Evolutionary conservation across 495 filamentous ascomycete species (phyloP), one percentile per base, ranked within the genome.

Genomic region (Bombardia bombarda): DNA sequence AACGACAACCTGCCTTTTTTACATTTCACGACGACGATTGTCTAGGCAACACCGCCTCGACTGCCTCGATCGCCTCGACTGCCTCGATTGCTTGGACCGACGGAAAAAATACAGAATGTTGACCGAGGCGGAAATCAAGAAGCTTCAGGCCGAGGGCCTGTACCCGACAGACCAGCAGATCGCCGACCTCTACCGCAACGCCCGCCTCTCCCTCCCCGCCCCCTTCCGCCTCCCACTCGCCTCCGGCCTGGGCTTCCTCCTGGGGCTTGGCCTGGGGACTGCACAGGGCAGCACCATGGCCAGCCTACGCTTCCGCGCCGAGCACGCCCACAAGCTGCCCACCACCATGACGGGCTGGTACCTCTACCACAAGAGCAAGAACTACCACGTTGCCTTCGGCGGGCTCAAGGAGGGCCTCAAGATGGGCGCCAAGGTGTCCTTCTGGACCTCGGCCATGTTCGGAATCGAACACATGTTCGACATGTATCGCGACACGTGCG

Each of bases 341-440:
- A 79, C 68, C 5, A 77, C 77, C n/a, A 77, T 82, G 18, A 76
- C 76, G 7, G 92, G 87, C 22, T 98, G 92, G 92, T 98, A 87
- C 58, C 77, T 96, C 21, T 98, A 98, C 59, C 93, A 97, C 65
- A 96, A 95, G 64, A 86, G 78, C 53, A 97, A 97, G 66, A 96
- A 95, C 60, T 96, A 97, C 66, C 76, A 85, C 43, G 65, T 81
- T 5, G 74, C 82, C 37, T 72, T 81, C 9, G 86, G 84, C 2
- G 92, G 82, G 0, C 62, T 90, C 10, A 76, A 74, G 49, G 86
- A 89, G 56, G 93, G 87, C 0, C 40, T 85, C 31, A 82, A 76
- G 52, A 82, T 88, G 75, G 90, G 84, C 4, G 56, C 62, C n/a
- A 83, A 75, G 53, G 58, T 94, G 12, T 74, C 71, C 13, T 65